phyloP scores from a whole-genome alignment of 768 basidiomycete species.

The Coprinellus micaceus region DNA sequence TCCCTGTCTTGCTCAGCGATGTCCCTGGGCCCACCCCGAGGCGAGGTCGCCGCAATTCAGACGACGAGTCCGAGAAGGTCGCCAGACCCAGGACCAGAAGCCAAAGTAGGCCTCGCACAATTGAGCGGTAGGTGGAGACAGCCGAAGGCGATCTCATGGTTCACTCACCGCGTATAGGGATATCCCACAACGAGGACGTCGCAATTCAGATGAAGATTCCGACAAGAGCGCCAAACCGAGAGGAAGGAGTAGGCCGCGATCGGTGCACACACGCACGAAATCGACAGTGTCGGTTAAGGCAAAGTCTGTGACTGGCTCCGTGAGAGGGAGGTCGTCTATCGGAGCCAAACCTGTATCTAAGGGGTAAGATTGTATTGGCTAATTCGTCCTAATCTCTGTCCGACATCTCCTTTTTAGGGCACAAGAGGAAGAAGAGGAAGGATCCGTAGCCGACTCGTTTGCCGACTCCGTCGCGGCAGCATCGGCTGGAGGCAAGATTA shows the following conservation, averaged over 20 bases:
- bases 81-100: not conserved
- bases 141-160: too few relatives aligned
- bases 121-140: too few relatives aligned
- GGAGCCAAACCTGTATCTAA: conserved; percentile 2
- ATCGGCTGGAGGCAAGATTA: conserved; percentile 33
- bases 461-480: conserved; percentile 16
- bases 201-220: conserved; percentile 3
- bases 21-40: not conserved
- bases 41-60: conserved; percentile 2
- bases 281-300: not conserved
- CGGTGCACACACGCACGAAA: not conserved
- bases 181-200: not conserved
- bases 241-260: not conserved
- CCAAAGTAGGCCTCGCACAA: not conserved
- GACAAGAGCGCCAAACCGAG: not conserved
- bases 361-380: not conserved
- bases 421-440: conserved; percentile 6
- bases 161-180: not conserved
- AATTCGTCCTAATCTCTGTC: not conserved
- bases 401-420: not conserved
- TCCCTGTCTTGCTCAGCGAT: not conserved
- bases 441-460: conserved; percentile 1
- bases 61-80: conserved; percentile 1
- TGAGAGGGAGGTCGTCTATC: not conserved
- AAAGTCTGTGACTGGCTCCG: not conserved